Conservation (phyloP, 257 asterid species). For the Solanum tarijense region DNA sequence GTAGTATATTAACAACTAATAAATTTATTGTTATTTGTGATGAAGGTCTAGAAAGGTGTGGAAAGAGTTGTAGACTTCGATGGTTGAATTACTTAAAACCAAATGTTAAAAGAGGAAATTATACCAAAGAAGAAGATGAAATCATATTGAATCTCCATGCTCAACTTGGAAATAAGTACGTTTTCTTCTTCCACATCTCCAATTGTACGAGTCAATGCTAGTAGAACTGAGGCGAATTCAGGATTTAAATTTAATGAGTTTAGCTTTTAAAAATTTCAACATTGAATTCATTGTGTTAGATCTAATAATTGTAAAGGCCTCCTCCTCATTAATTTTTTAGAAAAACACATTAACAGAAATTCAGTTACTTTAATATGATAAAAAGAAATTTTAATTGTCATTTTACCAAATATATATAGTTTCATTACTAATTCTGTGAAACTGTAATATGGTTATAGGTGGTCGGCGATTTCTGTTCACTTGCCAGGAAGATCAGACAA, state of each 20-base stretch:
- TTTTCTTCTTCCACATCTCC: background rate
- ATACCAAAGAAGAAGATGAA: slow-evolving; percentile 8
- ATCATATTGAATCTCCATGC: background rate
- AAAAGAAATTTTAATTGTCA: background rate
- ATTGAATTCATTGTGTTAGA: background rate
- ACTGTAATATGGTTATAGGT: background rate
- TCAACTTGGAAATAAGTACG: slow-evolving; percentile 7
- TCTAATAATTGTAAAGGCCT: too few species aligned
- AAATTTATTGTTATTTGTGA: background rate
- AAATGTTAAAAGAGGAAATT: slow-evolving; percentile 5
- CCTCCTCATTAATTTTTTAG: too few species aligned
- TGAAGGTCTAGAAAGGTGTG: slow-evolving; percentile 8
- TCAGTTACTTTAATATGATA: background rate
- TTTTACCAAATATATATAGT: background rate
- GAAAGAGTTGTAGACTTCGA: slow-evolving; percentile 14
- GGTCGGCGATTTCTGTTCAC: background rate
- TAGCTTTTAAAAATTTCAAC: background rate
- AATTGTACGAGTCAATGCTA: background rate
- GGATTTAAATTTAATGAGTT: background rate
- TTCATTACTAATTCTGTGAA: background rate
- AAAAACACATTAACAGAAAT: too few species aligned
- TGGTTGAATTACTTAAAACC: slow-evolving; percentile 11
- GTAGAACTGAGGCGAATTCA: background rate
- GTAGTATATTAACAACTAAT: too few species aligned
- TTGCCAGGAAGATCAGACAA: slow-evolving; percentile 5